Evolutionary conservation across 345 rosid genomes (phyloP).

Genomic region (Linum lewisii): DNA sequence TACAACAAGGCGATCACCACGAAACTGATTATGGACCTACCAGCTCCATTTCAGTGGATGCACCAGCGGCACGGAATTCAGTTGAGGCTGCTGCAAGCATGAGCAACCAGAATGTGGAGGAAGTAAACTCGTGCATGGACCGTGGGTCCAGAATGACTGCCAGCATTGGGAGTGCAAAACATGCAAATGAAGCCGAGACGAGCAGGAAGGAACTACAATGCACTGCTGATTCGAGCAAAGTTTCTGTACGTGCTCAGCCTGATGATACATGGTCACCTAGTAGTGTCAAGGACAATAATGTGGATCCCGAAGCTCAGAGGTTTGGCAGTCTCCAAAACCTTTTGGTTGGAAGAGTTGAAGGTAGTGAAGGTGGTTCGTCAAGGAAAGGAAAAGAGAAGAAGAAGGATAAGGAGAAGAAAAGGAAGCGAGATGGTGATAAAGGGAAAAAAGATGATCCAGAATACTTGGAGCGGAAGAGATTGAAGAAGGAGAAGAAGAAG

Average conservation of each 20-base stretch:
- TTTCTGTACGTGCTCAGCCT: slow-evolving; percentile 28
- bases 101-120: slow-evolving; percentile 70
- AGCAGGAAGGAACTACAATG: slow-evolving; percentile 85
- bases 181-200: slow-evolving; percentile 53
- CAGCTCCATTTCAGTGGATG: slow-evolving; percentile 93
- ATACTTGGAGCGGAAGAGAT: slow-evolving; percentile 60
- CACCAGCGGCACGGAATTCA: slow-evolving; percentile 60
- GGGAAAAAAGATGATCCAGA: slow-evolving; percentile 54
- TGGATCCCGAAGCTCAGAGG: slow-evolving; percentile 42
- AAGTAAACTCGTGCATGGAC: slow-evolving; percentile 81
- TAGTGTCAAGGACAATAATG: slow-evolving; percentile 33
- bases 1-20: slow-evolving; percentile 49
- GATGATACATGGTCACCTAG: slow-evolving; percentile 33
- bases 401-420: slow-evolving; percentile 33
- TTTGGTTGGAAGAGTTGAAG: slow-evolving; percentile 29
- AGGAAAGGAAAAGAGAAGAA: slow-evolving; percentile 38
- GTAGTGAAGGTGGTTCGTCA: too few relatives aligned
- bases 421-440: slow-evolving; percentile 36
- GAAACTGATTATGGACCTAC: slow-evolving; percentile 43
- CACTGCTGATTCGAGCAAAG: slow-evolving; percentile 85
- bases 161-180: slow-evolving; percentile 87
- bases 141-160: slow-evolving; percentile 83
- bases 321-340: slow-evolving; percentile 59
- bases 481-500: slow-evolving; percentile 83
- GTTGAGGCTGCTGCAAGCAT: slow-evolving; percentile 63